Base-by-base conservation (phyloP, 169 alveolate species). In the Eimeria praecox region DNA sequence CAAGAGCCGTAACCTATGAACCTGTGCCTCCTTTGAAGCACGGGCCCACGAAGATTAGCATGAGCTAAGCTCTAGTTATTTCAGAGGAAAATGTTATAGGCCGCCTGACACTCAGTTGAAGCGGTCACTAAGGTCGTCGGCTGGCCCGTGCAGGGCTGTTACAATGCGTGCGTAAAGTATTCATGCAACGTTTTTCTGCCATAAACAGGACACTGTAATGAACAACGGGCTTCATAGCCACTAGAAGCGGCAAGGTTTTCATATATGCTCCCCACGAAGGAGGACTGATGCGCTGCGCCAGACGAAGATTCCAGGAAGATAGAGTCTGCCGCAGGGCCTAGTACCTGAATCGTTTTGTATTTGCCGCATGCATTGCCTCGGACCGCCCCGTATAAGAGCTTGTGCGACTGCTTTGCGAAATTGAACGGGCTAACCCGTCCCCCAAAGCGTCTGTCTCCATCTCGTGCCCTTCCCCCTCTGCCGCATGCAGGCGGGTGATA, bases 351-450 rank as follows among this genome's bases (percentile, higher is more conserved):
- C 87, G 86, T 77, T 90, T 90, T 24, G 90, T 77, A 42, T 90
- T 90, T 18, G 95, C 87, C 62, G 87, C 90, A 49, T 90, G 95
- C 95, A 90, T 90, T 35, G 95, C 95, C 69, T 75, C 86, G 46
- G 95, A 90, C 46, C 95, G 52, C 30, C 87, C 87, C 46, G 95
- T 90, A 86, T 90, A 90, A 22, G 89, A 71, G 46, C 87, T 77
- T 24, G 95, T 73, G 54, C 95, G 95, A 49, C 95, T 90, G 87
- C 95, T 77, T 30, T 71, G 62, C 10, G 95, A 90, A 54, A 90
- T 75, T 4, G 95, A 71, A 20, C 95, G 95, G 52, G 80, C 66
- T 46, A 52, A n/a, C 33, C 64, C 89, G 33, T 75, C 95, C 52
- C 49, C 66, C 46, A 86, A 0, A 27, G 77, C 49, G 66, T 77